These are phyloP conservation scores for Chamaecyparis obtusa DNA, from an alignment of 75 land plant species.

Conservation along the genomic window DNA sequence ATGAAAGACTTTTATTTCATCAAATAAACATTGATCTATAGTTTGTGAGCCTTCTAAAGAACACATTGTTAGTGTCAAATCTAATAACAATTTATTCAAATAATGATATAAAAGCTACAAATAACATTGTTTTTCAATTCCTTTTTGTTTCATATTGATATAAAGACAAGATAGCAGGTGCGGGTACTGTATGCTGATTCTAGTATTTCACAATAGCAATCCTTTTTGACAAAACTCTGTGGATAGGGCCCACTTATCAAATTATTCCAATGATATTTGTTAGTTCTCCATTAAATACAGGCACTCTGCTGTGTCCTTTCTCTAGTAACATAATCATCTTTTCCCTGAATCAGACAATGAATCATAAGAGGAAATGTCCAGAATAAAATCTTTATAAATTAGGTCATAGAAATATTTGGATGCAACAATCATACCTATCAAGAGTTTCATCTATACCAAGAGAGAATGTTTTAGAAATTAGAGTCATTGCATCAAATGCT, in stretches of 20 bases:
- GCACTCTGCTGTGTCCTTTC: constrained; percentile 51
- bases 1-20: background rate
- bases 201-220: background rate
- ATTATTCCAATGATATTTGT: constrained; percentile 31
- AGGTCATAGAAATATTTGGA: background rate
- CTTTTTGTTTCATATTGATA: background rate
- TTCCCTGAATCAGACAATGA: constrained; percentile 21
- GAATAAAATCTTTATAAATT: background rate
- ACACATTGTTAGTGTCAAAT: background rate
- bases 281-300: constrained; percentile 26
- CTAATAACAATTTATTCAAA: background rate
- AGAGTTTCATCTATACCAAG: constrained; percentile 60
- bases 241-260: constrained; percentile 17
- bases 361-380: background rate
- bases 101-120: background rate
- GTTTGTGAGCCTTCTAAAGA: background rate
- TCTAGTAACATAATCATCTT: constrained; percentile 36
- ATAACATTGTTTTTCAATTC: background rate
- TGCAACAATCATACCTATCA: constrained; percentile 36
- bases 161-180: background rate
- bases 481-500: constrained; percentile 78
- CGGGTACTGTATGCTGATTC: background rate
- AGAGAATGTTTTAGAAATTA: constrained; percentile 48
- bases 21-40: background rate
- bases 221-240: background rate